phyloP scores from a whole-genome alignment of 1,284 basidiomycete species.

The Malassezia vespertilionis region DNA sequence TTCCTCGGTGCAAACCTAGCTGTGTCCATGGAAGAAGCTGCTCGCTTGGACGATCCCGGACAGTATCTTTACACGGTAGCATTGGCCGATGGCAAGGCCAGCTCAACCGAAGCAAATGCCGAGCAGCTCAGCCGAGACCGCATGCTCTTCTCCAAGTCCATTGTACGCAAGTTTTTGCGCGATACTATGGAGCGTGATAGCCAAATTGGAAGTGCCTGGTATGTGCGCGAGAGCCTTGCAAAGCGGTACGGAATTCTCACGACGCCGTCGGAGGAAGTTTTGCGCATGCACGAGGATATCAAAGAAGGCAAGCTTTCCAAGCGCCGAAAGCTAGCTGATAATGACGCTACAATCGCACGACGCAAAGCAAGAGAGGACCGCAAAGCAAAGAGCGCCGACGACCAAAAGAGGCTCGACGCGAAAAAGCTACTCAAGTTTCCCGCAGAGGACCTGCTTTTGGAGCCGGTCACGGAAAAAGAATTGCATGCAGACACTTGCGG shows the following conservation, averaged over 20 bases:
- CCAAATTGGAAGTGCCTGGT: constrained; percentile 85
- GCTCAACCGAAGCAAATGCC: constrained; percentile 69
- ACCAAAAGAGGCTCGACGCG: constrained; percentile 20
- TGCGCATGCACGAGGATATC: constrained; percentile 63
- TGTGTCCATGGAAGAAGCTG: constrained; percentile 61
- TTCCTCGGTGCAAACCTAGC: constrained; percentile 67
- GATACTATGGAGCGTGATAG: constrained; percentile 84
- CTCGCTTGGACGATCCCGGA: constrained; percentile 63
- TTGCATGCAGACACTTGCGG: constrained; percentile 29
- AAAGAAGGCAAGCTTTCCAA: constrained; percentile 62
- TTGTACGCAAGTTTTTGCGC: constrained; percentile 84
- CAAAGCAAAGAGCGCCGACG: constrained; percentile 17
- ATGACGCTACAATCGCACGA: constrained; percentile 63
- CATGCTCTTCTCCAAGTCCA: constrained; percentile 86
- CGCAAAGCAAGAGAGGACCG: constrained; percentile 56
- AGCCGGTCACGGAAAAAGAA: constrained; percentile 41
- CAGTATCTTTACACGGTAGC: constrained; percentile 80
- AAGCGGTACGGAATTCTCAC: constrained; percentile 69
- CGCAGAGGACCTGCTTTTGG: constrained; percentile 51
- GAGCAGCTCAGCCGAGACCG: constrained; percentile 71
- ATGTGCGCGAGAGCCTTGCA: constrained; percentile 74
- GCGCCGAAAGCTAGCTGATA: constrained; percentile 57
- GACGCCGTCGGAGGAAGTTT: constrained; percentile 71
- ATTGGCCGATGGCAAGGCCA: constrained; percentile 56
- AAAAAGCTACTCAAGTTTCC: constrained; percentile 53